Conservation (phyloP, 1,284 basidiomycete genomes). For the Melampsora larici-populina region DNA sequence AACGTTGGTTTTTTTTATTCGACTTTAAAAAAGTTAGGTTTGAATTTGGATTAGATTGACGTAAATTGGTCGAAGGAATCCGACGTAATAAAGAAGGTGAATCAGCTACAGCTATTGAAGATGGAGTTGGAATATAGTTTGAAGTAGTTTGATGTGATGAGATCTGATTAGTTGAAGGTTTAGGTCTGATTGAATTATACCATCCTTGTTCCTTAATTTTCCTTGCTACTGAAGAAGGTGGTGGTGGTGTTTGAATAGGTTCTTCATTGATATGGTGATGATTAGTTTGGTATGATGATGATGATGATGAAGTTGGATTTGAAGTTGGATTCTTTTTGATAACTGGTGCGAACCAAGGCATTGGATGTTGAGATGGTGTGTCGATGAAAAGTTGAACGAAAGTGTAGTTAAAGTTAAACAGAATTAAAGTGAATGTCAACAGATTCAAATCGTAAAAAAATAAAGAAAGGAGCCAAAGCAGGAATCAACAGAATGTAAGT, state of each 20-base stretch:
- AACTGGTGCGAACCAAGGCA: too few relatives aligned
- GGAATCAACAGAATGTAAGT: too few relatives aligned
- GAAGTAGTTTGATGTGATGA: background rate
- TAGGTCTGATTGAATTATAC: background rate
- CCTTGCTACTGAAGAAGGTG: background rate
- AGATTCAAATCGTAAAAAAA: too few relatives aligned
- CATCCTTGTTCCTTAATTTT: constrained; percentile 4
- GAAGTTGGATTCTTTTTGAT: too few relatives aligned
- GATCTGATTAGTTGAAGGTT: background rate
- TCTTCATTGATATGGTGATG: background rate
- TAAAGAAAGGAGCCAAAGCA: too few relatives aligned
- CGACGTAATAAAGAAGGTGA: too few relatives aligned
- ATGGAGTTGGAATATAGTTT: background rate
- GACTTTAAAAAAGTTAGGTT: background rate
- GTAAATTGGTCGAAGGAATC: background rate
- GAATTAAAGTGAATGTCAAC: too few relatives aligned
- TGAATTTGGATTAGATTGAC: background rate
- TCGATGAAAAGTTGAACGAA: too few relatives aligned
- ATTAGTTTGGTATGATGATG: background rate
- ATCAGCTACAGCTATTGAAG: background rate
- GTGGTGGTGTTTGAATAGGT: background rate
- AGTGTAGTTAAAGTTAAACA: too few relatives aligned
- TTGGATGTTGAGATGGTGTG: too few relatives aligned
- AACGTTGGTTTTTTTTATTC: background rate
- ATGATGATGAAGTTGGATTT: background rate